These are phyloP conservation scores for Nicotiana otophora DNA, from an alignment of 257 asterid species.

Conservation along the genomic window DNA sequence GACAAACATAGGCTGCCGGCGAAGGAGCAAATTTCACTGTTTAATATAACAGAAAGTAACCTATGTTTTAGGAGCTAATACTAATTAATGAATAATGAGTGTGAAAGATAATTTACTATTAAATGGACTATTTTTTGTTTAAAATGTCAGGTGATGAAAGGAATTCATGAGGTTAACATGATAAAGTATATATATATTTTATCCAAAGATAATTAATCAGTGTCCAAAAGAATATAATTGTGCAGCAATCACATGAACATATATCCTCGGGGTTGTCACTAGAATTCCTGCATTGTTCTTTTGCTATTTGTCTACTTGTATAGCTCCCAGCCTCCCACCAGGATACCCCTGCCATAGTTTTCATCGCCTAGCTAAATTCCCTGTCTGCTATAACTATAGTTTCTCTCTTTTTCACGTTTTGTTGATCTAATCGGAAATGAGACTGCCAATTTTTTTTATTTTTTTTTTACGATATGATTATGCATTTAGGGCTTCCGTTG, in stretches of 20 bases:
- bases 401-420: neutral
- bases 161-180: neutral
- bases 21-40: slow-evolving; percentile 17
- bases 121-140: neutral
- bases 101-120: neutral
- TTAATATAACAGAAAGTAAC: neutral
- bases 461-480: neutral
- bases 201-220: neutral
- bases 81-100: neutral
- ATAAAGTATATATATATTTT: neutral
- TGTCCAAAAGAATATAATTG: neutral
- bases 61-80: neutral
- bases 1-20: slow-evolving; percentile 34
- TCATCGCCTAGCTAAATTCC: slow-evolving; percentile 15
- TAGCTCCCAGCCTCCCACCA: neutral
- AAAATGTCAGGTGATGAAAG: neutral
- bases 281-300: slow-evolving; percentile 2
- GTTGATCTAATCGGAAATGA: neutral
- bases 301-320: neutral
- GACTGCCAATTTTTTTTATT: no score
- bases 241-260: slow-evolving; percentile 22
- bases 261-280: slow-evolving; percentile 8
- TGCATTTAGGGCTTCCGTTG: neutral
- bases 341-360: slow-evolving; percentile 15
- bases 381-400: neutral